Percentiles rank a stretch among this genome's conserved stretches.
Evolutionary conservation across 305 asterid genomes (phyloP).

Genomic region (Fraxinus sp.): DNA sequence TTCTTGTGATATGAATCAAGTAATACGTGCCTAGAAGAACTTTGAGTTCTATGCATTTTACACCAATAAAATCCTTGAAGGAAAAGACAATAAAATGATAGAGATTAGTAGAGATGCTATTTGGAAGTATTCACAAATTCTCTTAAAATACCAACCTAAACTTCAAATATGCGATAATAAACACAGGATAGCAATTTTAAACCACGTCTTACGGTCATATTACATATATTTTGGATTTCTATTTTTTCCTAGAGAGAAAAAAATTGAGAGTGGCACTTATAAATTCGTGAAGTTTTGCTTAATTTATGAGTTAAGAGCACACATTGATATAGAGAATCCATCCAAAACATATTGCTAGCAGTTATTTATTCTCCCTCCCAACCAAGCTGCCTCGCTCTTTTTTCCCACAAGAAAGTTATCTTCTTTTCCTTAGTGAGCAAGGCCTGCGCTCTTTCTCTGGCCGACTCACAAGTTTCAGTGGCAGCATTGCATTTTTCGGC

Average conservation of each 20-base stretch:
- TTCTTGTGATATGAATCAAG: neutral
- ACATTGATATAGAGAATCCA: neutral
- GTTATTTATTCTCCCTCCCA: constrained; percentile 62
- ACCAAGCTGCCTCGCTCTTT: constrained; percentile 72
- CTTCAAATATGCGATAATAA: neutral
- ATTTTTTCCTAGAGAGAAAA: neutral
- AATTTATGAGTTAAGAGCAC: neutral
- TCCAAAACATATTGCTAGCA: neutral
- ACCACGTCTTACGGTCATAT: neutral
- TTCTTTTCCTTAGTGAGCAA: constrained; percentile 67
- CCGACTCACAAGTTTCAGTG: constrained; percentile 85
- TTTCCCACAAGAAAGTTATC: constrained; percentile 68
- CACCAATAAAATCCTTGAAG: neutral
- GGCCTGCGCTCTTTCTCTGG: constrained; percentile 65
- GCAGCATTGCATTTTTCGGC: constrained; percentile 94
- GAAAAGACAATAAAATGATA: neutral
- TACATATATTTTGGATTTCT: neutral
- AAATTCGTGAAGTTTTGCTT: neutral
- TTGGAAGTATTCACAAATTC: neutral
- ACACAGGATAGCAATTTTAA: neutral
- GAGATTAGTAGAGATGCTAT: neutral
- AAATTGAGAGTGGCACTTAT: neutral
- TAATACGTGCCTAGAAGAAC: neutral
- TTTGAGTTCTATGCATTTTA: neutral
- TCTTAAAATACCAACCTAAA: neutral